Base-by-base conservation (phyloP, 495 filamentous ascomycete species). In the Penicillium lagena region DNA sequence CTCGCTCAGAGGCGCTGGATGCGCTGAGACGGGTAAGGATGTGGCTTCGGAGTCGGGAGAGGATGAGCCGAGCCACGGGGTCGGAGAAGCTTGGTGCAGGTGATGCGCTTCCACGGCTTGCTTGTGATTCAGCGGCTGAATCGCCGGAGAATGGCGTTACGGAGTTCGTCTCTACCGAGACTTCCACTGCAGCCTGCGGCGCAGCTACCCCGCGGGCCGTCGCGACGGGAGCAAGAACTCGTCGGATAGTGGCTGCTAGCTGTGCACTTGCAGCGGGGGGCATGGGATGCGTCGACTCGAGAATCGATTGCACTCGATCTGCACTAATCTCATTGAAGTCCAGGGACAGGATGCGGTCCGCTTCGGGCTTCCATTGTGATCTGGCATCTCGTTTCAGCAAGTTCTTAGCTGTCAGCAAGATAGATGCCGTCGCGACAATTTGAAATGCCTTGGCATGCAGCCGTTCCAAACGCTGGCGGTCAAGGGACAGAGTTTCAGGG, bases 321-420 rank as follows among this genome's bases (percentile, higher is more conserved):
- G 76, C 66, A 13, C 66, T 69, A 45, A 77, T 70, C 17, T 81
- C 76, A 12, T 72, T 67, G 39, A 80, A 70, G 42, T 80, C 70
- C 35, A 79, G 58, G 4, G 71, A 71, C 39, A 85, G 70, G 47
- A 96, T 82, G 6, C 90, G 82, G 30, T 81, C 77, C 1, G 90
- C 88, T 55, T 97, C 89, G 9, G 76, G 71, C 64, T 86, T 90
- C 94, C 94, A 98, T 38, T 88, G 85, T 2, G 78, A 81, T 29
- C 93, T 83, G 13, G 90, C 86, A 62, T 97, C 91, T 14, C 93
- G 85, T 64, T 94, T 95, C 37, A 98, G 81, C 9, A 96, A 73
- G 57, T 95, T 97, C 72, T 98, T 98, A 52, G 87, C 89, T 1
- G 94, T 94, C 29, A 97, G 64, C 7, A 95, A 73, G 43, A 97